Evolutionary conservation across 2,329 filamentous ascomycete genomes (phyloP), one percentile per base, ranked within the genome.

Genomic region (Cercospora sesami): DNA sequence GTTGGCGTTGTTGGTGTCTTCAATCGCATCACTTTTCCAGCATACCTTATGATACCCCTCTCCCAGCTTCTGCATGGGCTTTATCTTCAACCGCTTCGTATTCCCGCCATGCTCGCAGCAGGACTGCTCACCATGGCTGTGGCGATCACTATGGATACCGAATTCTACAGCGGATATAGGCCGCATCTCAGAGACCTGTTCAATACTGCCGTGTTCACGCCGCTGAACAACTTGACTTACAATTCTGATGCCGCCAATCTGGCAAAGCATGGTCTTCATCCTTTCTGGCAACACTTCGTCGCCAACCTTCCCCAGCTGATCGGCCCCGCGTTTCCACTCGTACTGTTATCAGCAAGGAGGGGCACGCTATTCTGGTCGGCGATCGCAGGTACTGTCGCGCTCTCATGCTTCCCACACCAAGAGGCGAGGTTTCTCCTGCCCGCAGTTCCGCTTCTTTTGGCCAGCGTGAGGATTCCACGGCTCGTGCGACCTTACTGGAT

Each of bases 1-100:
- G 87, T 97, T 64, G 85, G 87, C 63, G 90, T 97, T 14, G 91
- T 95, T 75, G 95, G 95, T 60, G 83, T 94, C 67, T 99, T 99
- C 81, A 99, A 98, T 81, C 89, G 95, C 72, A 97, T 98, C 76
- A 99, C 95, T 9, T 98, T 98, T 79, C 94, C 94, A 57, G 94
- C 94, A 14, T 99, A 96, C 79, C 81, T 99, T 69, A 79, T 96
- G 67, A 88, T 97, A 77, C 94, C 95, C 63, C 90, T 90, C 39
- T 82, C 96, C 77, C 90, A 89, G 77, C 84, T 99, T 76, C 83
- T 98, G 78, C 93, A 93, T 72, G 91, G 96, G 82, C 95, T 97
- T 77, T 81, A 87, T 78, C 89, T 89, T 79, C 94, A 90, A 91
- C 75, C 76, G 10, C 66, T 74, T n/a, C 73, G 76, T 3, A 67